Base-by-base conservation (phyloP, 208 protist genomes). In the Wallacemonas sp. region DNA sequence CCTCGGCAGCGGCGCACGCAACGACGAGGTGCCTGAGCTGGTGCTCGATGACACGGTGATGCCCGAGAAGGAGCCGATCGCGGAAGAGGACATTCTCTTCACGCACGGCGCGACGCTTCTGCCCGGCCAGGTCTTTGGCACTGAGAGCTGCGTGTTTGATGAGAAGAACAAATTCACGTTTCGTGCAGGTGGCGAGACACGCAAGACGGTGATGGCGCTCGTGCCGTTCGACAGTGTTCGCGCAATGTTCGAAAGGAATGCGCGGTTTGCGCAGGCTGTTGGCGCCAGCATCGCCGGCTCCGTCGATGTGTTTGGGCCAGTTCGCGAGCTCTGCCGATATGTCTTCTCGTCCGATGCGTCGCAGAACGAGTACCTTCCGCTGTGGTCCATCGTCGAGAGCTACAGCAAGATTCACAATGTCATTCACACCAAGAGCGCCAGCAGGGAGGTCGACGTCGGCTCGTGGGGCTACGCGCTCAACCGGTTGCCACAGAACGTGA, bases 381-480 rank as follows among this genome's bases (percentile, higher is more conserved):
- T 95, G 36, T 91, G 84, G 89, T 80, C 72, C 26, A 93, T 95
- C 54, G 61, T 95, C 44, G 78, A 93, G 49, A 81, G 69, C 52
- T 95, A 93, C 81, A 90, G 80, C 49, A 67, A 74, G 61, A 77
- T 96, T 33, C 70, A 91, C 54, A 93, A 93, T 58, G 88, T 91
- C 47, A 94, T 96, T 30, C 88, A 96, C 83, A 88, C 85, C 32
- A 92, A 90, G 61, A 64, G 93, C 39, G 76, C 80, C 65, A 88
- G 78, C 61, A 68, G 69, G 32, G 75, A 91, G 63, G 65, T 95
- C 17, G 90, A 95, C 80, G 89, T 84, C 14, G 85, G 83, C n/a
- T 83, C 85, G 17, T 95, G 90, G 87, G 85, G 85, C 62, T 95
- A 95, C 77, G 87, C 90, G 39, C 48, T 91, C 24, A 88, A 88